Conservation (phyloP, 192 early-diverging fungal species). For the Dissophora ornata region DNA sequence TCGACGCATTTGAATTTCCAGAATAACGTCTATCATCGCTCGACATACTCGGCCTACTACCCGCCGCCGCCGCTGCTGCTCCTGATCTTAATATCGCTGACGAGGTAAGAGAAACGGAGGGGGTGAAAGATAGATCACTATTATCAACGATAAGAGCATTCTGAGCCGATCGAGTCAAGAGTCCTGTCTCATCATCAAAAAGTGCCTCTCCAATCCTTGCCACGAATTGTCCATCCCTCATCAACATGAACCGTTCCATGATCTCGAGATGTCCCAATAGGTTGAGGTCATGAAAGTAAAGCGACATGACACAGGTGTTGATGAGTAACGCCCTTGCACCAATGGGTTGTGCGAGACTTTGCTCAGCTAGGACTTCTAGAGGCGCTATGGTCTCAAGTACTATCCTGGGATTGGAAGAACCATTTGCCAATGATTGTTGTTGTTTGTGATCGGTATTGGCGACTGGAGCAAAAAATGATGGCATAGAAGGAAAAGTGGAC, state of each 20-base stretch:
- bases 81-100: no score
- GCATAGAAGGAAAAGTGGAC: no score
- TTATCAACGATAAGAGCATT: conserved; percentile 46
- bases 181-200: conserved; percentile 51
- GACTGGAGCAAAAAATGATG: neutral
- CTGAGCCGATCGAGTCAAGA: conserved; percentile 21
- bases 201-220: conserved; percentile 49
- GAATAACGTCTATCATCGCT: conserved; percentile 9
- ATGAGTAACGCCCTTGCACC: conserved; percentile 38
- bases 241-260: conserved; percentile 55
- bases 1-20: conserved; percentile 34
- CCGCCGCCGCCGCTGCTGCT: no score
- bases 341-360: conserved; percentile 46
- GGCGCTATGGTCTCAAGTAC: conserved; percentile 38
- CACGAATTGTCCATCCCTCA: conserved; percentile 58
- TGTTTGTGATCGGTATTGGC: no score
- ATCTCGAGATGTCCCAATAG: conserved; percentile 55
- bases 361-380: conserved; percentile 29
- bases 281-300: conserved; percentile 59
- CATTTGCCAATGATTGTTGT: no score
- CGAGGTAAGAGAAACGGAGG: no score
- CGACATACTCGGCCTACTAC: no score
- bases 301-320: conserved; percentile 58
- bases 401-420: neutral
- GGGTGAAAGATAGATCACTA: no score